Percentiles rank a stretch among this genome's conserved stretches.
Conservation (phyloP, 768 basidiomycete species). For the Mycena floridula region DNA sequence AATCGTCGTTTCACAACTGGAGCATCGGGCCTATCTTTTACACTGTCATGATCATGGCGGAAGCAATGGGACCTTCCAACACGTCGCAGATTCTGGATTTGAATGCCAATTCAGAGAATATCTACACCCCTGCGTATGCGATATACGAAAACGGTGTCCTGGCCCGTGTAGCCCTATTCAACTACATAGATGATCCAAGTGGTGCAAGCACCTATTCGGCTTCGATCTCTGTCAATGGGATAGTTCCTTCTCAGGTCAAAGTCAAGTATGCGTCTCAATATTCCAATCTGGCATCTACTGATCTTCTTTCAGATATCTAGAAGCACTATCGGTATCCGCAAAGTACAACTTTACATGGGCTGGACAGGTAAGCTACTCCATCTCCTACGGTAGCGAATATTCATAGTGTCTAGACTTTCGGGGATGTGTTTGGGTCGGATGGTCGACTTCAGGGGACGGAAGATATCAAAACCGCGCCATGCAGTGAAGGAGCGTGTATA, state of each 20-base stretch:
- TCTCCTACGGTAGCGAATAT: not conserved
- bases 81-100: slow-evolving; percentile 62
- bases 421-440: slow-evolving; percentile 54
- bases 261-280: slow-evolving; percentile 46
- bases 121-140: slow-evolving; percentile 60
- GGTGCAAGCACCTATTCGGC: slow-evolving; percentile 53
- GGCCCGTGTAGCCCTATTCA: slow-evolving; percentile 61
- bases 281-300: slow-evolving; percentile 7
- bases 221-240: slow-evolving; percentile 41
- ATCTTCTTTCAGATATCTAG: slow-evolving; percentile 38
- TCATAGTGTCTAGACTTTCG: slow-evolving; percentile 41
- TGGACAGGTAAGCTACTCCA: slow-evolving; percentile 36
- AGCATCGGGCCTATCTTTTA: slow-evolving; percentile 76
- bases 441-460: slow-evolving; percentile 51
- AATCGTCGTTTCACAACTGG: slow-evolving; percentile 61
- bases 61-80: slow-evolving; percentile 59
- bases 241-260: slow-evolving; percentile 39
- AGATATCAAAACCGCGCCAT: slow-evolving; percentile 47
- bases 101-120: slow-evolving; percentile 39
- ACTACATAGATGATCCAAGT: slow-evolving; percentile 57
- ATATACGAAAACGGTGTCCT: slow-evolving; percentile 67
- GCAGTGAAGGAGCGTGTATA: slow-evolving; percentile 48
- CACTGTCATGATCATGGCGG: slow-evolving; percentile 62
- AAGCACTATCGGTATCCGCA: slow-evolving; percentile 40
- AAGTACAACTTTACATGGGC: slow-evolving; percentile 61